Conservation (phyloP, 2,329 filamentous ascomycete genomes). For the Tolypocladium tundrense region DNA sequence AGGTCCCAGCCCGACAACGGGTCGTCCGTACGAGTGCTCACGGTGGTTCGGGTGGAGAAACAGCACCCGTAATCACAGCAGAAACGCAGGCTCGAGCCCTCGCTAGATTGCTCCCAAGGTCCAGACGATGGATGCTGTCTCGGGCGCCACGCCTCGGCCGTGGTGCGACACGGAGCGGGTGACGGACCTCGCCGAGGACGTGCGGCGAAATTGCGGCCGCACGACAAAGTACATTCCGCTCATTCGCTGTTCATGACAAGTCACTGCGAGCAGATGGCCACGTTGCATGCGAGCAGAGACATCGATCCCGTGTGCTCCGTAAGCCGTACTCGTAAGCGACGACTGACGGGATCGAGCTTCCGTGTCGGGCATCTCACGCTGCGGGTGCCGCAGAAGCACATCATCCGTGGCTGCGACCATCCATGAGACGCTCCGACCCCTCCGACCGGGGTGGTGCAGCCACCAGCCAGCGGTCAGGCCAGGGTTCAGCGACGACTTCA, state of each 20-base stretch:
- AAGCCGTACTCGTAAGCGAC: no score
- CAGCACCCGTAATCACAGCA: background rate
- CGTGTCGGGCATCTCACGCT: background rate
- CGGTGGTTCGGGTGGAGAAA: background rate
- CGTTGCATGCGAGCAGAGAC: background rate
- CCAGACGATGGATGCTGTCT: background rate
- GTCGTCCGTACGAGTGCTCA: no score
- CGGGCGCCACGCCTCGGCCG: background rate
- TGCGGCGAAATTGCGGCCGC: background rate
- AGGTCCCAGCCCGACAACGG: no score
- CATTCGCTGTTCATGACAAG: background rate
- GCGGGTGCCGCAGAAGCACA: background rate
- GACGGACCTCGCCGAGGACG: background rate
- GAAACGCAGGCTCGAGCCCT: background rate
- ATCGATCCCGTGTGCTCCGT: no score
- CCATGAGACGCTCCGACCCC: no score
- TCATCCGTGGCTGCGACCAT: background rate
- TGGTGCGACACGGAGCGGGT: background rate
- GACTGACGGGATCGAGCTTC: background rate
- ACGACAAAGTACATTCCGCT: no score
- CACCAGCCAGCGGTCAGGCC: background rate
- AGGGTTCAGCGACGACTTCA: no score
- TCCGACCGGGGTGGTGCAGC: background rate
- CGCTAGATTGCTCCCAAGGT: background rate
- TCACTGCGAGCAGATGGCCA: background rate